A percentile compares a stretch with the other conserved stretches of the same genome.
phyloP scores from a whole-genome alignment of 495 filamentous ascomycete species.

The Aspergillus nanangensis region DNA sequence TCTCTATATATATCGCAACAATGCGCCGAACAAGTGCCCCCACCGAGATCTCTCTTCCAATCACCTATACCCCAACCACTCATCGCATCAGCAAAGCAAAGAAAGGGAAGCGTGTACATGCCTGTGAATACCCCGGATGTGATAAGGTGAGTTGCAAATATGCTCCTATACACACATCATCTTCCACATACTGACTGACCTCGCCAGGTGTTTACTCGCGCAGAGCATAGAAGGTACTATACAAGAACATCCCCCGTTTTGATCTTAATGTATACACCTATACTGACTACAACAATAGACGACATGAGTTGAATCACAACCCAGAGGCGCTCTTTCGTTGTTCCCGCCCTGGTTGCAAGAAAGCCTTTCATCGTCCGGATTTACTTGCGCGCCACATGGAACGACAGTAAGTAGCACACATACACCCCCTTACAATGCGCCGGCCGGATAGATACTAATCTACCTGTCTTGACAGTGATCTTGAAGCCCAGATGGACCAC shows the following conservation, averaged over 20 bases:
- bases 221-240: conserved; percentile 74
- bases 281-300: conserved; percentile 42
- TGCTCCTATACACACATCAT: neutral
- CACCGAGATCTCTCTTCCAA: conserved; percentile 28
- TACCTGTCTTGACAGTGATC: conserved; percentile 23
- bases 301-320: conserved; percentile 84
- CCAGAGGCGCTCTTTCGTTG: conserved; percentile 64
- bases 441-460: conserved; percentile 1
- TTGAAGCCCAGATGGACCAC: conserved; percentile 36
- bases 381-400: conserved; percentile 75
- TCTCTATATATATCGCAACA: conserved; percentile 5
- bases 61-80: conserved; percentile 64
- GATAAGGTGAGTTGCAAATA: conserved; percentile 49
- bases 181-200: conserved; percentile 7
- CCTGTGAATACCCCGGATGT: conserved; percentile 59
- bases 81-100: conserved; percentile 76
- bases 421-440: neutral
- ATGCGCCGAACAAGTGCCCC: conserved; percentile 22
- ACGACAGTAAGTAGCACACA: conserved; percentile 63
- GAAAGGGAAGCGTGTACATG: conserved; percentile 77
- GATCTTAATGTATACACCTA: neutral
- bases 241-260: conserved; percentile 4
- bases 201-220: conserved; percentile 70
- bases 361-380: conserved; percentile 76
- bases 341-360: conserved; percentile 63